Evolutionary conservation across 192 early-diverging fungal genomes (phyloP).

Genomic region (Thamnidium elegans): DNA sequence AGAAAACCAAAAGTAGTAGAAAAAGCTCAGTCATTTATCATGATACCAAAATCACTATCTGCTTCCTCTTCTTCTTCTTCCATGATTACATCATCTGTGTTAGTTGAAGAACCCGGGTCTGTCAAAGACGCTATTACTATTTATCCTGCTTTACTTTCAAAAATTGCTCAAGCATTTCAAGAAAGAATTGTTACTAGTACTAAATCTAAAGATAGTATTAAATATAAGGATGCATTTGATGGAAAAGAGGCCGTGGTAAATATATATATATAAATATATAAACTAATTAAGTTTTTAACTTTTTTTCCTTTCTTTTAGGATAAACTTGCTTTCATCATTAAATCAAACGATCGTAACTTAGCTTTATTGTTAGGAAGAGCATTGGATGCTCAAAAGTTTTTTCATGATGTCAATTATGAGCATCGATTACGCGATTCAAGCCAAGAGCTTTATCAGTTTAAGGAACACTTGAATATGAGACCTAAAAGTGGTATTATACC

Average conservation of each 20-base stretch:
- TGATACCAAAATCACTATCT: not conserved
- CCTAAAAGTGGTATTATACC: slow-evolving; percentile 1
- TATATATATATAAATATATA: no score
- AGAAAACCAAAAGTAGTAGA: not conserved
- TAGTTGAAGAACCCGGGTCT: slow-evolving; percentile 7
- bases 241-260: slow-evolving; percentile 86
- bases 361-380: slow-evolving; percentile 85
- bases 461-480: slow-evolving; percentile 36
- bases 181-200: slow-evolving; percentile 56
- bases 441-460: slow-evolving; percentile 81
- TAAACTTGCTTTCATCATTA: slow-evolving; percentile 73
- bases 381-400: slow-evolving; percentile 85
- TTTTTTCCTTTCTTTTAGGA: slow-evolving; percentile 46
- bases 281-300: not conserved
- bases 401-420: slow-evolving; percentile 90
- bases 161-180: slow-evolving; percentile 65
- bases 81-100: not conserved
- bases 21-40: not conserved
- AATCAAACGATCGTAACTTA: slow-evolving; percentile 82
- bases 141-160: slow-evolving; percentile 72
- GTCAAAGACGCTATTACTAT: slow-evolving; percentile 40
- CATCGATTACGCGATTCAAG: slow-evolving; percentile 79
- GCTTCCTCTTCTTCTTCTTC: not conserved
- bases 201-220: slow-evolving; percentile 71
- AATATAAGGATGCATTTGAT: slow-evolving; percentile 81